phyloP scores from a whole-genome alignment of 345 rosid species.

The Ceriops tagal region DNA sequence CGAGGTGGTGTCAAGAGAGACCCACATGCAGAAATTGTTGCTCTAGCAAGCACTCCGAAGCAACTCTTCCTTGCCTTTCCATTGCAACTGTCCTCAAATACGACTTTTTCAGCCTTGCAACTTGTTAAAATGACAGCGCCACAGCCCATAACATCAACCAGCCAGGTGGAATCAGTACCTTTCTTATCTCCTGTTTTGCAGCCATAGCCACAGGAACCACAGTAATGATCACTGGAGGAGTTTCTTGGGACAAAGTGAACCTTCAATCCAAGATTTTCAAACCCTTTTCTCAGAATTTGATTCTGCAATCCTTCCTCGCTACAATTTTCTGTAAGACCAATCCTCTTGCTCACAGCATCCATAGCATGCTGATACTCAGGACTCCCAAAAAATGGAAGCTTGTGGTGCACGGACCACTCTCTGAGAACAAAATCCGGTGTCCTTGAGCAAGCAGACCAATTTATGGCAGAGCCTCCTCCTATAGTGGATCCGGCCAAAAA shows the following conservation, averaged over 20 bases:
- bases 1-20: constrained; percentile 60
- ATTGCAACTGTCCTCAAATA: constrained; percentile 27
- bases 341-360: constrained; percentile 45
- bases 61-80: constrained; percentile 35
- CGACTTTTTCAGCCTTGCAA: constrained; percentile 50
- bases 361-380: constrained; percentile 46
- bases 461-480: constrained; percentile 66
- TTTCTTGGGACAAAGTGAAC: constrained; percentile 48
- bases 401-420: constrained; percentile 52
- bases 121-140: constrained; percentile 59
- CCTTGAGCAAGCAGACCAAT: constrained; percentile 58
- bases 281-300: constrained; percentile 58
- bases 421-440: constrained; percentile 48
- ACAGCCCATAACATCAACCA: constrained; percentile 53
- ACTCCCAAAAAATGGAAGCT: constrained; percentile 39
- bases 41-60: constrained; percentile 53
- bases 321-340: constrained; percentile 49
- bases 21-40: constrained; percentile 62
- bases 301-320: constrained; percentile 60
- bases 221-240: constrained; percentile 45
- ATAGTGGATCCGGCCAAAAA: constrained; percentile 60
- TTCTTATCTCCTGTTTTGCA: constrained; percentile 61
- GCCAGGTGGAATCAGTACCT: constrained; percentile 60
- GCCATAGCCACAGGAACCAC: constrained; percentile 62
- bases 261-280: constrained; percentile 55